phyloP scores from a whole-genome alignment of 257 asterid species.

The Plantago major region DNA sequence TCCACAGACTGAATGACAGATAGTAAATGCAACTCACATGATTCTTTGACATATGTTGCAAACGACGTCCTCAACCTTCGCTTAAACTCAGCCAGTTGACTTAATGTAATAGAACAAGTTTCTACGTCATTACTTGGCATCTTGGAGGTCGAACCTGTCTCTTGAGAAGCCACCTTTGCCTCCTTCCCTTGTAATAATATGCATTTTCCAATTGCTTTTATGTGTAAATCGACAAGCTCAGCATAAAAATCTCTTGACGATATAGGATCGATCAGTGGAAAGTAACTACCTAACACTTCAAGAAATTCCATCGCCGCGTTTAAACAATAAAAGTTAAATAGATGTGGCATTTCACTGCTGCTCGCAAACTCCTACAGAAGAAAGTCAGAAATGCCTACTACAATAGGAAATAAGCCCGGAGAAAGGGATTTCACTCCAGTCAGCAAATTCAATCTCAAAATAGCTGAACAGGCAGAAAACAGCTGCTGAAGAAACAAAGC shows the following conservation, averaged over 20 bases:
- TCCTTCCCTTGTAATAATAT: constrained; percentile 70
- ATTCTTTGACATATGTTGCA: constrained; percentile 43
- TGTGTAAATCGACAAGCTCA: constrained; percentile 61
- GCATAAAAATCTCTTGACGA: constrained; percentile 48
- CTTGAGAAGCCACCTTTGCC: constrained; percentile 62
- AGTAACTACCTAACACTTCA: constrained; percentile 66
- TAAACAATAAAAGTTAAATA: constrained; percentile 46
- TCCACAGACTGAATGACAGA: constrained; percentile 68
- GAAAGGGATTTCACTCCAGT: constrained; percentile 37
- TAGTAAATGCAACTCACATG: constrained; percentile 63
- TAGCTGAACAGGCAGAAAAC: constrained; percentile 71
- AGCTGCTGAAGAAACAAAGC: constrained; percentile 63
- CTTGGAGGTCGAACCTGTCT: constrained; percentile 44
- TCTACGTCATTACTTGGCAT: constrained; percentile 31
- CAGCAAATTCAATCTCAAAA: constrained; percentile 55
- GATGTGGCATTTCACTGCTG: constrained; percentile 32
- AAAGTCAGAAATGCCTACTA: constrained; percentile 46
- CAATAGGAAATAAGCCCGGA: constrained; percentile 41
- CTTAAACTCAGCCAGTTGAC: constrained; percentile 49
- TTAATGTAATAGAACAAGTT: constrained; percentile 27
- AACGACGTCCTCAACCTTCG: constrained; percentile 63
- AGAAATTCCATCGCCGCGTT: constrained; percentile 72
- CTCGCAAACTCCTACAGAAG: constrained; percentile 60
- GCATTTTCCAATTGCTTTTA: constrained; percentile 82
- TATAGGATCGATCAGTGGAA: constrained; percentile 50